Evolutionary conservation across 768 basidiomycete species (phyloP).

Genomic region (Psilocybe cubensis): DNA sequence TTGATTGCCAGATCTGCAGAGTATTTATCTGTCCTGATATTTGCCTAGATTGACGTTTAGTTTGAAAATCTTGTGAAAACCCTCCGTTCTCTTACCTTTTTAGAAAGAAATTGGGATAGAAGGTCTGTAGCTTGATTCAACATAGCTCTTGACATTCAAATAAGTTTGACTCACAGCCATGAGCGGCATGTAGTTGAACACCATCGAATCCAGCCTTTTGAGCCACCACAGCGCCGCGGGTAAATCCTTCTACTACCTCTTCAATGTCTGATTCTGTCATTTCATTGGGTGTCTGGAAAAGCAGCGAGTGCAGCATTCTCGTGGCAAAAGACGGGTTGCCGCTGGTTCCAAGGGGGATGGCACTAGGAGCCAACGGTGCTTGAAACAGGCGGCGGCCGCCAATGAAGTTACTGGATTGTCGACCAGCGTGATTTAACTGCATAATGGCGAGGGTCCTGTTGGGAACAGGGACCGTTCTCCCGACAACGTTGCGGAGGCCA

Average conservation of each 20-base stretch:
- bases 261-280: conserved; percentile 68
- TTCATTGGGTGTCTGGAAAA: conserved; percentile 66
- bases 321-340: conserved; percentile 31
- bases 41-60: conserved; percentile 15
- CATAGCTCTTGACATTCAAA: too few species aligned
- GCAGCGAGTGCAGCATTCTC: conserved; percentile 41
- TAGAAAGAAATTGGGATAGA: conserved; percentile 76
- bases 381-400: conserved; percentile 66
- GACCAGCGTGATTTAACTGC: conserved; percentile 83
- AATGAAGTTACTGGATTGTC: conserved; percentile 78
- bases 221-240: conserved; percentile 68
- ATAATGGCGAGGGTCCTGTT: conserved; percentile 61
- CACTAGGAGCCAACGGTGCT: conserved; percentile 73
- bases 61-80: neutral
- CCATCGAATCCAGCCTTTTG: conserved; percentile 81
- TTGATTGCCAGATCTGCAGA: conserved; percentile 53
- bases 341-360: conserved; percentile 48
- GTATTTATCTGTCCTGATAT: conserved; percentile 63
- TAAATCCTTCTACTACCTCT: conserved; percentile 62
- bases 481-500: conserved; percentile 19
- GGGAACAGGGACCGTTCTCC: neutral
- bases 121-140: conserved; percentile 61
- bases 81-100: conserved; percentile 49
- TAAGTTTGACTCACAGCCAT: conserved; percentile 83
- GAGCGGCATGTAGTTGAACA: conserved; percentile 81